phyloP scores from a whole-genome alignment of 1,284 basidiomycete genomes.

The Austroboletus olivaceoglutinosus region DNA sequence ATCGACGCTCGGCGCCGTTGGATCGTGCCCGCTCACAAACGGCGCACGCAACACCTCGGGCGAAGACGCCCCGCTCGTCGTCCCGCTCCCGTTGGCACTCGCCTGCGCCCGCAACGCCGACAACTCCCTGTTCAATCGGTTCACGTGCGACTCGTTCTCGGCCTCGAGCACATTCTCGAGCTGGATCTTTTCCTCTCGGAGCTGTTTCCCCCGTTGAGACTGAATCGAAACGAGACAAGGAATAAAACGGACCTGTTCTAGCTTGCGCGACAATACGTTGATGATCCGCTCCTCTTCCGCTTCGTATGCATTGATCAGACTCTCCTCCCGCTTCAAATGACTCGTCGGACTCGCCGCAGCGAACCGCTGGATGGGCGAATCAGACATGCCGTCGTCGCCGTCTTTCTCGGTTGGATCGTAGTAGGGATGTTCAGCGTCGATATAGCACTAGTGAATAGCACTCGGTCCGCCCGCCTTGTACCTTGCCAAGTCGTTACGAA shows the following conservation, averaged over 20 bases:
- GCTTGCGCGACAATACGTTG: constrained; percentile 72
- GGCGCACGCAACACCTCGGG: constrained; percentile 34
- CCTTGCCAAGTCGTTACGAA: neutral
- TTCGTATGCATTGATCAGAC: constrained; percentile 80
- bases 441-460: neutral
- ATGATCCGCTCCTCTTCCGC: constrained; percentile 85
- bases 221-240: neutral
- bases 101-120: constrained; percentile 55
- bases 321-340: constrained; percentile 57
- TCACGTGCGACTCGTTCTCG: constrained; percentile 77
- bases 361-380: constrained; percentile 58
- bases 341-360: constrained; percentile 53
- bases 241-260: constrained; percentile 62
- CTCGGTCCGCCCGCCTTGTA: too few species aligned
- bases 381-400: constrained; percentile 44
- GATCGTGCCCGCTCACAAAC: constrained; percentile 33
- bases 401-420: neutral
- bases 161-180: constrained; percentile 77
- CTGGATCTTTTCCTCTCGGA: constrained; percentile 79
- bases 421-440: too few species aligned
- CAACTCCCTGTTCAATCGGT: constrained; percentile 67
- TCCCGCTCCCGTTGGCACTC: constrained; percentile 21
- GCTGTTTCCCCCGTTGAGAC: constrained; percentile 37
- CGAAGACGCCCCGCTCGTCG: constrained; percentile 34
- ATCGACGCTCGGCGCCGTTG: constrained; percentile 54